Base-by-base conservation (phyloP, 2,329 filamentous ascomycete species). In the Penicillium sp. region DNA sequence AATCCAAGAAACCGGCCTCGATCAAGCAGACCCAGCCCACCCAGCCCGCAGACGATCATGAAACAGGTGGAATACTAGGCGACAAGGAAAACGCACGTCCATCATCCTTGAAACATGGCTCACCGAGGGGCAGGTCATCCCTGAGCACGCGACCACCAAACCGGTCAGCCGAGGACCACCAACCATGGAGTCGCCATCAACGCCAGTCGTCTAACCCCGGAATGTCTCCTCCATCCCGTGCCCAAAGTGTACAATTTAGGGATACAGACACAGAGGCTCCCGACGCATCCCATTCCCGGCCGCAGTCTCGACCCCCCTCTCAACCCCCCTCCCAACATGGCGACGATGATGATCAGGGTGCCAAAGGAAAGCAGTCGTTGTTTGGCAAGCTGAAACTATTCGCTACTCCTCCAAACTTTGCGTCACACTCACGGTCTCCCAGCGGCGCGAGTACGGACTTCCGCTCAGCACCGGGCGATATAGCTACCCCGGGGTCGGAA, bases 301-400 rank as follows among this genome's bases (percentile, higher is more conserved):
- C 78, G 21, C 84, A 86, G 62, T 84, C 82, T 4, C 83, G 83
- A 46, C 48, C 48, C 8, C n/a, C 11, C 16, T 55, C 52, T 5
- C 83, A 83, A 52, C 47, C 48, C 11, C 23, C 21, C 19, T 55
- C 52, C 11, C 38, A 55, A 77, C 86, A 89, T 31, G 72, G 65
- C 0, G 80, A 81, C 45, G 86, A 89, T 50, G 80, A 75, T n/a
- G 89, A 90, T 38, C 76, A 78, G 9, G 72, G 79, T 15, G 78
- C 76, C 55, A 87, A 86, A 72, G 83, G 82, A 58, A 79, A 74
- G 54, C 83, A 84, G 23, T 87, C 88, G 25, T 82, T 95, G 62
- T 91, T 96, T 75, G 87, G 87, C 19, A 92, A 89, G 71, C 75
- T 96, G 61, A 91, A 89, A 70, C 87, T 90, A 4, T 78, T 95